phyloP scores from a whole-genome alignment of 164 flowering plant genomes.

The Berberis vulgaris region DNA sequence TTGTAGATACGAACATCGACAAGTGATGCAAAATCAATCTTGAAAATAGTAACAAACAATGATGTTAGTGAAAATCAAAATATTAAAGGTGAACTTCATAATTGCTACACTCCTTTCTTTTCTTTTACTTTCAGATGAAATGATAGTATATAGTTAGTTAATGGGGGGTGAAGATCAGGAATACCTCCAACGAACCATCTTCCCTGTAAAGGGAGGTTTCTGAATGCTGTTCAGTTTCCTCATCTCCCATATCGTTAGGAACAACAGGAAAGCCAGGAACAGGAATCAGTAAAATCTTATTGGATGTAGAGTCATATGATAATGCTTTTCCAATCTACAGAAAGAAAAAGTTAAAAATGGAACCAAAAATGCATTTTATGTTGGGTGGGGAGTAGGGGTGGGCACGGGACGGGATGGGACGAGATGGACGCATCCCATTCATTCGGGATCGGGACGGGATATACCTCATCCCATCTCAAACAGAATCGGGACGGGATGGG shows the following conservation, averaged over 20 bases:
- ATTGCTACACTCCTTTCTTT: no score
- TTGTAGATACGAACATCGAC: conserved; percentile 53
- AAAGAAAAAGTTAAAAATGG: neutral
- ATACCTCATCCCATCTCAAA: no score
- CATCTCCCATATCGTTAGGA: conserved; percentile 31
- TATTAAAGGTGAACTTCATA: no score
- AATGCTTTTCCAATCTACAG: conserved; percentile 72
- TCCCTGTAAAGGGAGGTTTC: conserved; percentile 53
- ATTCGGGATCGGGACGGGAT: no score
- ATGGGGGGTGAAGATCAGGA: neutral
- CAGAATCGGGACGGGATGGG: no score
- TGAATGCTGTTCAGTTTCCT: conserved; percentile 18
- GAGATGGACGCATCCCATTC: no score
- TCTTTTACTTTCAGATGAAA: no score
- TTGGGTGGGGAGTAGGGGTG: no score
- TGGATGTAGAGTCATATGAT: conserved; percentile 34
- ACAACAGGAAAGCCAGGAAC: conserved; percentile 59
- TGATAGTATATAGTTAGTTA: neutral
- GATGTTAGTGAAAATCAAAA: neutral
- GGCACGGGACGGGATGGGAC: no score
- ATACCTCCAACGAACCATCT: conserved; percentile 92
- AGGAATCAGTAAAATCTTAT: conserved; percentile 35
- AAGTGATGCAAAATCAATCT: conserved; percentile 67
- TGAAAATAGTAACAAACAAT: conserved; percentile 18
- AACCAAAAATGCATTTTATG: no score